Base-by-base conservation (phyloP, 169 alveolate genomes). In the Plasmodium yoelii region DNA sequence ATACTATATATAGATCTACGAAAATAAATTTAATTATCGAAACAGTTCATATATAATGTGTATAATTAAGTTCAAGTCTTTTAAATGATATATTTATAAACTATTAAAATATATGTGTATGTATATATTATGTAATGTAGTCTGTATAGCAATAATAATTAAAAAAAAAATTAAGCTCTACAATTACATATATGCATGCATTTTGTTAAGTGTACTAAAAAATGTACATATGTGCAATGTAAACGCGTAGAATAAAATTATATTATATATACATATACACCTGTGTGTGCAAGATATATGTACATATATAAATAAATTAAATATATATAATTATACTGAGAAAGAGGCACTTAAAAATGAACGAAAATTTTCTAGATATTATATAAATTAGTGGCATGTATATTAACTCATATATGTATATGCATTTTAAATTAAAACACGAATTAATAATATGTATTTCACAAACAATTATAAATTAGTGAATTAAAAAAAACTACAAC, bases 391-490 rank as follows among this genome's bases (percentile, higher is more conserved):
- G 18, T 73, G 51, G 15, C 47, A 28, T 49, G 28, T 10, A 51
- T 60, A 28, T 42, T 18, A 49, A 69, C 12, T 13, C 49, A 55
- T 12, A 56, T 44, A 69, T 24, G 47, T 46, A 28, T 18, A 69
- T 18, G 47, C 18, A 28, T 15, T 46, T 42, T 44, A 18, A 12
- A 51, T 51, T 13, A 13, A 13, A 51, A 6, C 59, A 6, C 19
- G 19, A 13, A 15, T 15, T 15, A 51, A 51, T 15, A 75, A 44
- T 60, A 74, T 44, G 15, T 15, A 18, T 47, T 63, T 75, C 28
- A 63, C 88, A 63, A 75, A 75, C 74, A 63, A 75, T 56, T 42
- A 67, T 63, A 75, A 75, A 75, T 63, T 61, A n/a, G 74, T 49
- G 24, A 46, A 59, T 44, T 26, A 64, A 51, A 60, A 42, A 73